Evolutionary conservation across 768 basidiomycete species (phyloP).

Genomic region (Chiua virens): DNA sequence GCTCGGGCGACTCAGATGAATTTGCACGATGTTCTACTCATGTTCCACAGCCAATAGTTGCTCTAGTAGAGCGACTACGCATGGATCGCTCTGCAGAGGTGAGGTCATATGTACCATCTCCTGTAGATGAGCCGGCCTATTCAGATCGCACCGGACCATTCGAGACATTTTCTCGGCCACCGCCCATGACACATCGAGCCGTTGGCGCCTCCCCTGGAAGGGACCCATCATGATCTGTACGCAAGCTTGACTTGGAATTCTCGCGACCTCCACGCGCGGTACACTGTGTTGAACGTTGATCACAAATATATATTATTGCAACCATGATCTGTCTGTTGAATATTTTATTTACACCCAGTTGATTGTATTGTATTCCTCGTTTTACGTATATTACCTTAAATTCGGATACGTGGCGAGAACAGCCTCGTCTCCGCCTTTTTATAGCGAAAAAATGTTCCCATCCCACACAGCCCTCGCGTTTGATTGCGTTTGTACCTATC

Average conservation of each 20-base stretch:
- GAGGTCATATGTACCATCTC: constrained; percentile 51
- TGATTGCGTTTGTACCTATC: constrained; percentile 3
- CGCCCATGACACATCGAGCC: constrained; percentile 19
- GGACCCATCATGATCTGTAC: constrained; percentile 10
- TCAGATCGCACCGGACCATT: constrained; percentile 21
- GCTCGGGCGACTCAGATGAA: constrained; percentile 14
- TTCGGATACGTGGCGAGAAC: no score
- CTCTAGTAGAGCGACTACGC: constrained; percentile 48
- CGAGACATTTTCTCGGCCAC: constrained; percentile 41
- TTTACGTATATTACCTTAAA: constrained; percentile 14
- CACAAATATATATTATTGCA: constrained; percentile 23
- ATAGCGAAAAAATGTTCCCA: constrained; percentile 4
- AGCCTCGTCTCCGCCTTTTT: background rate
- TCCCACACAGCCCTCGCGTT: constrained; percentile 24
- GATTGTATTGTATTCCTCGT: constrained; percentile 20
- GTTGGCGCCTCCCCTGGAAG: constrained; percentile 1
- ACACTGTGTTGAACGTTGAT: background rate
- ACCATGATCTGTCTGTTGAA: constrained; percentile 14
- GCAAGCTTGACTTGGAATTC: background rate
- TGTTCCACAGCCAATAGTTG: constrained; percentile 36
- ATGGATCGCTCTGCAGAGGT: constrained; percentile 63
- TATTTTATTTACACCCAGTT: constrained; percentile 13
- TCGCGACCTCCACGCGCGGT: background rate
- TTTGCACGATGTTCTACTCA: constrained; percentile 5
- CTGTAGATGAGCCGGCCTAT: constrained; percentile 18